Conservation (phyloP, 441 rosid species). For the Macaranga tanarius region DNA sequence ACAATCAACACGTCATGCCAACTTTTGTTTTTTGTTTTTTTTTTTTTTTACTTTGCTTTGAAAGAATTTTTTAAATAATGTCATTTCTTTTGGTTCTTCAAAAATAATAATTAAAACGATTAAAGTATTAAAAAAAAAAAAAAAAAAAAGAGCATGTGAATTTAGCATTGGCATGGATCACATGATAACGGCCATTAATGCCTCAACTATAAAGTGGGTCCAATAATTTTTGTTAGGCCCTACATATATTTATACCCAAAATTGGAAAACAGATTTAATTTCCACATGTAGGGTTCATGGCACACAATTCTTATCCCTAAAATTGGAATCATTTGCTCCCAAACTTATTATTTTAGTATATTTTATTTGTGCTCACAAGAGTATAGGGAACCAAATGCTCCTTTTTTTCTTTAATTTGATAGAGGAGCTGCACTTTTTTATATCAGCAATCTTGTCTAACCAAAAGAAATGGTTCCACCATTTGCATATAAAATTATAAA, state of each 20-base stretch:
- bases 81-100: no score
- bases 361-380: not conserved
- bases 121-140: not conserved
- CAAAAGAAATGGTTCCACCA: no score
- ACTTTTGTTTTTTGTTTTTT: not conserved
- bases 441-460: no score
- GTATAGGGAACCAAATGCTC: not conserved
- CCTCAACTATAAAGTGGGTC: not conserved
- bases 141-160: not conserved
- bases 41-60: no score
- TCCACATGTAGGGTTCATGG: constrained; percentile 30
- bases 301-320: constrained; percentile 20
- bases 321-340: not conserved
- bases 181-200: not conserved
- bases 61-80: not conserved
- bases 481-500: no score
- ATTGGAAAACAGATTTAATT: constrained; percentile 7
- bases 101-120: not conserved
- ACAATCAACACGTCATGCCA: no score
- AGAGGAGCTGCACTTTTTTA: no score
- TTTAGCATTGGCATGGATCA: not conserved
- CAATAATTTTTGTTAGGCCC: not conserved
- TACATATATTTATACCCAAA: constrained; percentile 13
- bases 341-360: not conserved
- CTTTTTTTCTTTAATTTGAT: no score